A percentile compares a stretch with the other conserved stretches of the same genome.
These are phyloP conservation scores for Fusarium falciforme DNA, from an alignment of 2,329 filamentous ascomycete genomes.

Conservation along the genomic window DNA sequence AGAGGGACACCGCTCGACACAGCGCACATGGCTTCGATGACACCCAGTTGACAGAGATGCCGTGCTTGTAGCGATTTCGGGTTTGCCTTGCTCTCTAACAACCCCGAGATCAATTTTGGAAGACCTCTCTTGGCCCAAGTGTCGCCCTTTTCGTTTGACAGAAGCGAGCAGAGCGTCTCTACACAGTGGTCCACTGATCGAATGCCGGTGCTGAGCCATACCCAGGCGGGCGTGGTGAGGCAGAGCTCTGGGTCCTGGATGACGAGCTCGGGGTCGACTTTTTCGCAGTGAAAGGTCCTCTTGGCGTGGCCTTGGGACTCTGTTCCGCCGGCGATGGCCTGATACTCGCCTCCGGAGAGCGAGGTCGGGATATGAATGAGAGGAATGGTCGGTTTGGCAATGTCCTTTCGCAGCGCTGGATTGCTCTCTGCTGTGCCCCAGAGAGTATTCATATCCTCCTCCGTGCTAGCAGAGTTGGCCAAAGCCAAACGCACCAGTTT, in stretches of 20 bases:
- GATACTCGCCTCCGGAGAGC: conserved; percentile 52
- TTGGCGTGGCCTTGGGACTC: conserved; percentile 43
- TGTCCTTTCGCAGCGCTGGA: conserved; percentile 10
- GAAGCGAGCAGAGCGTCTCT: conserved; percentile 62
- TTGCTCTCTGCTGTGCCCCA: conserved; percentile 39
- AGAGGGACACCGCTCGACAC: conserved; percentile 55
- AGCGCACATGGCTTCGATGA: conserved; percentile 64
- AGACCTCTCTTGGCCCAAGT: conserved; percentile 10
- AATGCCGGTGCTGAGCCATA: conserved; percentile 70
- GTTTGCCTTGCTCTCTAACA: conserved; percentile 19
- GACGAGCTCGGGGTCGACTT: conserved; percentile 60
- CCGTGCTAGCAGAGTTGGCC: conserved; percentile 57
- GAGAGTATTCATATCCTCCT: conserved; percentile 53
- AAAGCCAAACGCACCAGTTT: conserved; percentile 63
- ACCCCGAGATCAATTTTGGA: neutral
- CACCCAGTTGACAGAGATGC: conserved; percentile 61
- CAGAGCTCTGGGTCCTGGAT: conserved; percentile 67
- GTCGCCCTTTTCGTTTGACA: conserved; percentile 50
- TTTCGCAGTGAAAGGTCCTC: conserved; percentile 45
- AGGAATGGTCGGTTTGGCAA: conserved; percentile 43
- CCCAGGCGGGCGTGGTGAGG: conserved; percentile 60
- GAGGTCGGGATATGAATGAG: conserved; percentile 51
- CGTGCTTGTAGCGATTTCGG: conserved; percentile 55
- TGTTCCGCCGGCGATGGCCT: conserved; percentile 45
- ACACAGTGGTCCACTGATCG: conserved; percentile 69